Evolutionary conservation across 2,329 filamentous ascomycete genomes (phyloP).

Genomic region (Arthrocladium fulminans): DNA sequence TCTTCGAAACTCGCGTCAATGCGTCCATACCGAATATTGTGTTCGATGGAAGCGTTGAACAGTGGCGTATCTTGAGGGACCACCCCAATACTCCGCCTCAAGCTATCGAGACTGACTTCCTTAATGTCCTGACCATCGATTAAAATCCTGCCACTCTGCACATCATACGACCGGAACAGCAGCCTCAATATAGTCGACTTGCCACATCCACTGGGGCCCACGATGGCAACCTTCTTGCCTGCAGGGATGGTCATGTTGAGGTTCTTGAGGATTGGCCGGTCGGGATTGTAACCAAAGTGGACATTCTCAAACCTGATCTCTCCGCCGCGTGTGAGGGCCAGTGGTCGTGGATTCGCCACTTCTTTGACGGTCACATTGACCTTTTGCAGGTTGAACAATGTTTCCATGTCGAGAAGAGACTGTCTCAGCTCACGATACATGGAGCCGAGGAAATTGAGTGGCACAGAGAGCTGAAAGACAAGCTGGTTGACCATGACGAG

Average conservation of each 20-base stretch:
- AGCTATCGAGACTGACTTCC: conserved; percentile 68
- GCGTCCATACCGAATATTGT: conserved; percentile 90
- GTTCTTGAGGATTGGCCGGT: conserved; percentile 78
- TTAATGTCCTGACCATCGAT: conserved; percentile 92
- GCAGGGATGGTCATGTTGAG: conserved; percentile 83
- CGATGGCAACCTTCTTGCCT: conserved; percentile 90
- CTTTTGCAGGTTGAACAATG: conserved; percentile 92
- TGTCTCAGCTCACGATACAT: conserved; percentile 94
- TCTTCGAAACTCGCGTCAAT: conserved; percentile 65
- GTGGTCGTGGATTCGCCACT: conserved; percentile 59
- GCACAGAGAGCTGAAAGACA: conserved; percentile 94
- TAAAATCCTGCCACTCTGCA: conserved; percentile 71
- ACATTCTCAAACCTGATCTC: conserved; percentile 94
- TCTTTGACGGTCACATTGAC: conserved; percentile 86
- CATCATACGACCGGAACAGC: conserved; percentile 90
- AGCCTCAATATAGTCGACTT: conserved; percentile 89
- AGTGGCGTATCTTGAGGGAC: conserved; percentile 95
- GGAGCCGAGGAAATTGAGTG: conserved; percentile 94
- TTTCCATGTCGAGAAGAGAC: conserved; percentile 96
- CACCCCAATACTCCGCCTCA: conserved; percentile 80
- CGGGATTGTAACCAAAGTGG: conserved; percentile 79
- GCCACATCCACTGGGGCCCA: conserved; percentile 89
- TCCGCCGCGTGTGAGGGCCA: conserved; percentile 66
- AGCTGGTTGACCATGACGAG: conserved; percentile 98
- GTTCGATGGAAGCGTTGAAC: conserved; percentile 92